Evolutionary conservation across 2,329 filamentous ascomycete genomes (phyloP).

Genomic region (Fusarium duplospermum): DNA sequence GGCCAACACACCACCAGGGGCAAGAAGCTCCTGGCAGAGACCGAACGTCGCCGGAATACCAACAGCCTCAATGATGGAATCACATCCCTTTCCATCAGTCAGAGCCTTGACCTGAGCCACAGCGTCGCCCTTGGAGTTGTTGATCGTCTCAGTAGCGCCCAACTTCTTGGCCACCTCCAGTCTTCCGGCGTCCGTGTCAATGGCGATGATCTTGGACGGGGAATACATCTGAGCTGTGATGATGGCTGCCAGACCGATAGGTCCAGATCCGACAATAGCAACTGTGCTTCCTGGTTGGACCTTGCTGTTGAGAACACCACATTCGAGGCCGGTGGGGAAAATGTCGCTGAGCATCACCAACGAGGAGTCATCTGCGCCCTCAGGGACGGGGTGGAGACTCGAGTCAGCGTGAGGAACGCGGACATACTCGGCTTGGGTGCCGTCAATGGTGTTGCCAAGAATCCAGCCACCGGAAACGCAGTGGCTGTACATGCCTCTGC

Average conservation of each 20-base stretch:
- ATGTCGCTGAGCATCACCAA: constrained; percentile 67
- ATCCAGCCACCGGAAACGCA: constrained; percentile 67
- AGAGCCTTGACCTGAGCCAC: constrained; percentile 54
- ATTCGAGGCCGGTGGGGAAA: constrained; percentile 67
- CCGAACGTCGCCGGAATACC: constrained; percentile 65
- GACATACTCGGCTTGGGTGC: constrained; percentile 68
- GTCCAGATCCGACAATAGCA: constrained; percentile 66
- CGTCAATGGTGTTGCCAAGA: constrained; percentile 64
- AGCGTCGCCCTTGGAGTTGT: constrained; percentile 51
- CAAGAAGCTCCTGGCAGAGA: constrained; percentile 64
- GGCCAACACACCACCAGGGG: constrained; percentile 64
- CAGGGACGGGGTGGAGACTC: constrained; percentile 59
- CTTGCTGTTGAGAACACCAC: constrained; percentile 62
- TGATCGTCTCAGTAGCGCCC: constrained; percentile 60
- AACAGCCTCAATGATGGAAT: constrained; percentile 69
- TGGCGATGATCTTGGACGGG: constrained; percentile 61
- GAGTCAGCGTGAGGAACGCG: constrained; percentile 62
- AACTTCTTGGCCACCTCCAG: constrained; percentile 59
- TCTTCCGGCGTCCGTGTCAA: constrained; percentile 62
- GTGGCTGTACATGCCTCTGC: constrained; percentile 62
- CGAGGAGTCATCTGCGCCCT: constrained; percentile 53
- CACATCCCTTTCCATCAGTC: constrained; percentile 64
- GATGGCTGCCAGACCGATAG: constrained; percentile 66
- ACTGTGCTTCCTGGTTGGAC: constrained; percentile 64
- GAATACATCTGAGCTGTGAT: constrained; percentile 66